These are phyloP conservation scores for Isoetes engelmannii DNA, from an alignment of 83 land plant genomes.

Conservation along the genomic window DNA sequence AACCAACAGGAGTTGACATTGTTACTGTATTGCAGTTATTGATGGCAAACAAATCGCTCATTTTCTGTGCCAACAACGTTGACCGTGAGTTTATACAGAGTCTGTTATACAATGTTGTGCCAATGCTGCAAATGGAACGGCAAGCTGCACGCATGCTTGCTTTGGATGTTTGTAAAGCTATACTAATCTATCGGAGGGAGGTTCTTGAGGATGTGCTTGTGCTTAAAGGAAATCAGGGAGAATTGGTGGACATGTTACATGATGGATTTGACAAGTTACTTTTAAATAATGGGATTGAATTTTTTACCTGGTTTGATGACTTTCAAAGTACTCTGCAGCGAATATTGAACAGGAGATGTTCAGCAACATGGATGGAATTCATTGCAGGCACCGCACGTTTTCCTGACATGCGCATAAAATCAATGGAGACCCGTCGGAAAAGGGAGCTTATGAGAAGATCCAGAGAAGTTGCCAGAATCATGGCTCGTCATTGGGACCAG, in stretches of 20 bases:
- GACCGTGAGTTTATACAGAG: constrained; percentile 79
- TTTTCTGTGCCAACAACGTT: constrained; percentile 84
- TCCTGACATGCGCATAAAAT: constrained; percentile 73
- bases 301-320: constrained; percentile 70
- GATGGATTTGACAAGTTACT: constrained; percentile 84
- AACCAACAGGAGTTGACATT: constrained; percentile 30
- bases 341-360: constrained; percentile 81
- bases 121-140: constrained; percentile 64
- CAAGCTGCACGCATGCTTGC: constrained; percentile 54
- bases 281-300: constrained; percentile 41
- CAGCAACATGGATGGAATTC: constrained; percentile 76
- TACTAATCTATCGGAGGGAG: constrained; percentile 70
- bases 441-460: constrained; percentile 65
- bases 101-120: constrained; percentile 71
- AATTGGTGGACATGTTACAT: constrained; percentile 56
- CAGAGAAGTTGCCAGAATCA: constrained; percentile 51
- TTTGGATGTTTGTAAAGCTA: constrained; percentile 58
- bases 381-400: constrained; percentile 76
- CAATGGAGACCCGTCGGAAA: constrained; percentile 69
- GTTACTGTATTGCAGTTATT: constrained; percentile 68
- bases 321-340: constrained; percentile 51
- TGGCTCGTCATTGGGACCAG: constrained; percentile 67
- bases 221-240: constrained; percentile 68
- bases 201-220: constrained; percentile 85
- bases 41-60: constrained; percentile 70